phyloP scores from a whole-genome alignment of 2,329 filamentous ascomycete genomes.

The Nigrograna mackinnonii region DNA sequence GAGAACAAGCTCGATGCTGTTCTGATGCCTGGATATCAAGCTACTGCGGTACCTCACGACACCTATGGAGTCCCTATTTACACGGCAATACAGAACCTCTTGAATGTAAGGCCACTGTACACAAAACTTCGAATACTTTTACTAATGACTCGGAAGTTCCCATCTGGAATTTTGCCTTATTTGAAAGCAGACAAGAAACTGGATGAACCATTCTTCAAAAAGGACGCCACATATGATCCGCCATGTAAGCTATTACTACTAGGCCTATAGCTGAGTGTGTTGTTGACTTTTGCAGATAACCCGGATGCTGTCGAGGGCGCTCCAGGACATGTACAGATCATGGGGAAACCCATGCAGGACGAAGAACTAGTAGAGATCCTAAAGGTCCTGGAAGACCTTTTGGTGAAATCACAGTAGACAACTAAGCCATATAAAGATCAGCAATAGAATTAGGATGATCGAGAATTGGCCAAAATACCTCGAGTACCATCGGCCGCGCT shows the following conservation, averaged over 20 bases:
- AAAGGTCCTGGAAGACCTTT: slow-evolving; percentile 28
- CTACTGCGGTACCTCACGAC: slow-evolving; percentile 57
- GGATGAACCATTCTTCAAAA: slow-evolving; percentile 40
- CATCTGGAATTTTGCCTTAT: slow-evolving; percentile 54
- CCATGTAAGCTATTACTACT: slow-evolving; percentile 29
- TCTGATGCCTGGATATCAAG: slow-evolving; percentile 53
- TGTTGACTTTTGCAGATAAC: slow-evolving; percentile 37
- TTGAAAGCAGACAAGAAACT: slow-evolving; percentile 45
- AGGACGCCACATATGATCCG: slow-evolving; percentile 36
- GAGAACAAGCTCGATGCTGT: slow-evolving; percentile 54
- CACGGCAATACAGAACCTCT: slow-evolving; percentile 55
- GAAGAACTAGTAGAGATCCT: slow-evolving; percentile 48
- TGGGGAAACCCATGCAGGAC: slow-evolving; percentile 52
- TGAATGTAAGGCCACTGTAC: slow-evolving; percentile 52
- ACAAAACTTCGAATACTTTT: background rate
- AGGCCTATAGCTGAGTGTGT: background rate
- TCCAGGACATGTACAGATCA: slow-evolving; percentile 52
- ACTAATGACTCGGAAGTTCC: slow-evolving; percentile 43
- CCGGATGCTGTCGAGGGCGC: slow-evolving; percentile 45
- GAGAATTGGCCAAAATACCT: too few species aligned
- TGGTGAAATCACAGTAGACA: too few species aligned
- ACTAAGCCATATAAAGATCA: too few species aligned
- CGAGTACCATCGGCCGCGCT: too few species aligned
- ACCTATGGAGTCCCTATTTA: slow-evolving; percentile 51
- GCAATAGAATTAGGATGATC: too few species aligned